Conservation (phyloP, 2,329 filamentous ascomycete genomes). For the Penicillium sp. region DNA sequence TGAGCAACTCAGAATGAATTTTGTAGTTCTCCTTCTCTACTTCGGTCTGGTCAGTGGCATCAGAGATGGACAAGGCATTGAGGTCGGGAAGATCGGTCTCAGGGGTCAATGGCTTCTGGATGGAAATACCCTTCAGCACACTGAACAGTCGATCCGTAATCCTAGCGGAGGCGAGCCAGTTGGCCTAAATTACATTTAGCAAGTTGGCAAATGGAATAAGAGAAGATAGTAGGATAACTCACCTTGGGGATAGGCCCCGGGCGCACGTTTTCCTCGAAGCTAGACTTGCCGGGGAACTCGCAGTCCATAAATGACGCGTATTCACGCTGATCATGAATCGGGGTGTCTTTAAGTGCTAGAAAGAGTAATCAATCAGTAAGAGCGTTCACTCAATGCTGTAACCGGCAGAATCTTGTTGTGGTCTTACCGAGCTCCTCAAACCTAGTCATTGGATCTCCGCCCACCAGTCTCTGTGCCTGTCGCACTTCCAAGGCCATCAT, state of each 20-base stretch:
- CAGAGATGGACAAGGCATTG: slow-evolving; percentile 25
- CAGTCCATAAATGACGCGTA: slow-evolving; percentile 45
- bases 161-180: slow-evolving; percentile 37
- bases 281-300: slow-evolving; percentile 34
- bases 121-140: slow-evolving; percentile 31
- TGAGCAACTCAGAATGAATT: slow-evolving; percentile 36
- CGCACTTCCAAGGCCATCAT: slow-evolving; percentile 46
- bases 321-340: slow-evolving; percentile 36
- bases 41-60: slow-evolving; percentile 35
- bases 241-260: slow-evolving; percentile 42
- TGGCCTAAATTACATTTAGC: slow-evolving; percentile 28
- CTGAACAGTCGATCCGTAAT: slow-evolving; percentile 39
- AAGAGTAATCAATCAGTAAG: slow-evolving; percentile 1
- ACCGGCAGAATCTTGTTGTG: not conserved
- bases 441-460: slow-evolving; percentile 35
- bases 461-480: slow-evolving; percentile 42
- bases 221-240: slow-evolving; percentile 7
- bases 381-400: not conserved
- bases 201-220: slow-evolving; percentile 7
- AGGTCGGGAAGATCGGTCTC: slow-evolving; percentile 30
- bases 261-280: slow-evolving; percentile 41
- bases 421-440: slow-evolving; percentile 41
- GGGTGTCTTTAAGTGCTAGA: slow-evolving; percentile 32
- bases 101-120: slow-evolving; percentile 32
- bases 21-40: slow-evolving; percentile 36